Percentiles rank a stretch among this genome's conserved stretches.
Conservation (phyloP, 192 early-diverging fungal species). For the Entrophospora sp. region DNA sequence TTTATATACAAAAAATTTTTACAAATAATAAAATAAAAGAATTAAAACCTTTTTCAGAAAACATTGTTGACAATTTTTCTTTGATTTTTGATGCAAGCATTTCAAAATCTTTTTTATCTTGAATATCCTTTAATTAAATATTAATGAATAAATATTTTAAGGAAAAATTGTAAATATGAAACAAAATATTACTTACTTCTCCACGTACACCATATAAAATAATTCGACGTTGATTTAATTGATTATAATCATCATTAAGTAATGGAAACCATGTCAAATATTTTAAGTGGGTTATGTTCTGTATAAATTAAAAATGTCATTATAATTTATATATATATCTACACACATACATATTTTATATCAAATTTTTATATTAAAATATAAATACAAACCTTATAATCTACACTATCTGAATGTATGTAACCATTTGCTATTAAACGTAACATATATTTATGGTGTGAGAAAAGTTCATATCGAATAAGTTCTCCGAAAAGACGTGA, state of each 20-base stretch:
- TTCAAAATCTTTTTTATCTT: slow-evolving; percentile 25
- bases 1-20: too few relatives aligned
- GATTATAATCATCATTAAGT: slow-evolving; percentile 24
- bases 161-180: background rate
- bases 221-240: slow-evolving; percentile 43
- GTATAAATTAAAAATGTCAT: too few relatives aligned
- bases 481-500: slow-evolving; percentile 42
- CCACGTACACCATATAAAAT: slow-evolving; percentile 34
- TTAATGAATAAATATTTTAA: background rate
- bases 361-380: too few relatives aligned
- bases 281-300: slow-evolving; percentile 31
- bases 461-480: slow-evolving; percentile 38
- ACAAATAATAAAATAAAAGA: background rate
- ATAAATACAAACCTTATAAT: slow-evolving; percentile 20
- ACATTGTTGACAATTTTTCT: slow-evolving; percentile 28
- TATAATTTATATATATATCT: too few relatives aligned
- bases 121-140: slow-evolving; percentile 12
- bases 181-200: slow-evolving; percentile 3
- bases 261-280: slow-evolving; percentile 41
- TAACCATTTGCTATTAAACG: slow-evolving; percentile 52
- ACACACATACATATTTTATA: too few relatives aligned
- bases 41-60: slow-evolving; percentile 26
- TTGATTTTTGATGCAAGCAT: slow-evolving; percentile 26
- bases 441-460: slow-evolving; percentile 45
- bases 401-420: slow-evolving; percentile 25